phyloP scores from a whole-genome alignment of 495 filamentous ascomycete species.

The Podospora didyma region DNA sequence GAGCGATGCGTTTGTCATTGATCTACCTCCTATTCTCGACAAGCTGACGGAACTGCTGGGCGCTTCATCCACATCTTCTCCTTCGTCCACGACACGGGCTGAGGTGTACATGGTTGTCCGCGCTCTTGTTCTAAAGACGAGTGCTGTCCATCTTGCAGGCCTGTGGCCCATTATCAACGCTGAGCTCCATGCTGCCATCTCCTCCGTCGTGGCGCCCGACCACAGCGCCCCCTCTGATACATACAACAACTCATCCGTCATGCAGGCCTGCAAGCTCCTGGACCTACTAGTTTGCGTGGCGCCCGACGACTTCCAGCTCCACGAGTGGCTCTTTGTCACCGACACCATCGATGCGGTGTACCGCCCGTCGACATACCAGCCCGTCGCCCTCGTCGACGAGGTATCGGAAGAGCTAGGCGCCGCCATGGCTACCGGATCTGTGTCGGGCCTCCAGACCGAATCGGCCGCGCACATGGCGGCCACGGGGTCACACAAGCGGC shows the following conservation, averaged over 20 bases:
- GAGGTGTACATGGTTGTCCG: slow-evolving; percentile 89
- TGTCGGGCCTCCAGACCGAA: slow-evolving; percentile 19
- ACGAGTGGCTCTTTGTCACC: slow-evolving; percentile 94
- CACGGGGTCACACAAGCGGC: slow-evolving; percentile 27
- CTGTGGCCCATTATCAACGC: slow-evolving; percentile 89
- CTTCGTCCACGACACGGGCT: slow-evolving; percentile 81
- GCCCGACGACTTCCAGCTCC: slow-evolving; percentile 92
- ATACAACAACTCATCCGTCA: slow-evolving; percentile 67
- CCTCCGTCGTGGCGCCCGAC: slow-evolving; percentile 65
- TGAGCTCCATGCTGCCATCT: slow-evolving; percentile 79
- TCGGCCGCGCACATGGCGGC: slow-evolving; percentile 26
- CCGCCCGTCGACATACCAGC: slow-evolving; percentile 64
- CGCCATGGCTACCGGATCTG: neutral
- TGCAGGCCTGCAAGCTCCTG: slow-evolving; percentile 90
- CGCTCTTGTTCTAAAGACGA: slow-evolving; percentile 71
- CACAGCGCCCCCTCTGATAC: slow-evolving; percentile 60
- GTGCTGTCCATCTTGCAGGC: slow-evolving; percentile 69
- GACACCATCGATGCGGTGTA: slow-evolving; percentile 98
- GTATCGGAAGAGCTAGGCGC: slow-evolving; percentile 73
- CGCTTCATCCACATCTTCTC: slow-evolving; percentile 86
- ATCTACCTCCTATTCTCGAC: slow-evolving; percentile 68
- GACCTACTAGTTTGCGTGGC: slow-evolving; percentile 78
- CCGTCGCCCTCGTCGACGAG: slow-evolving; percentile 79
- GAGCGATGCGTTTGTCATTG: slow-evolving; percentile 72
- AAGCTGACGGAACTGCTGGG: slow-evolving; percentile 81